Base-by-base conservation (phyloP, 164 flowering plant genomes). In the Annona squamosa region DNA sequence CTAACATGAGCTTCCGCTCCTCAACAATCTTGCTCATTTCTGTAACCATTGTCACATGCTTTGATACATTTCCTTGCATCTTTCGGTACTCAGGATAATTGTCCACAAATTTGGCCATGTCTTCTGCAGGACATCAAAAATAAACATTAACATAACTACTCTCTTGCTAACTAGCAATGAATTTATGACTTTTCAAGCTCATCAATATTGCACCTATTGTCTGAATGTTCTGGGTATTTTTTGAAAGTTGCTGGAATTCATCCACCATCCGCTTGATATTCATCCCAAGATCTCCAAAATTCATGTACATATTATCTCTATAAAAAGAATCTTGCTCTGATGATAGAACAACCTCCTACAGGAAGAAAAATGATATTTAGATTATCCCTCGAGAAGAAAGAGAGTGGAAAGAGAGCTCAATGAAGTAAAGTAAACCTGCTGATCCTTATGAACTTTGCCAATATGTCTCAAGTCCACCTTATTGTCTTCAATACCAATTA, bases 211-310 rank as follows among this genome's bases (percentile, higher is more conserved):
- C 65, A 93, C 99, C 99, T 81, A 95, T 84, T 56, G 99, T 95
- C 81, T 90, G 98, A 66, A 95, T 93, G 72, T 84, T 93, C 87
- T 95, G 98, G 84, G 91, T 93, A 79, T 97, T 95, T 79, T 88
- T 90, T 18, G 97, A 87, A 72, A 89, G 76, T 81, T 88, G 97
- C 83, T 95, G 99, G 79, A 95, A 95, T 5, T 95, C 99, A 86
- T 95, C 99, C 71, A 93, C 98, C 97, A 95, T 87, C 74, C 80
- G 79, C 84, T 95, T 93, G 71, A 95, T 95, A 78, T 89, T 93
- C 93, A 91, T 88, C 71, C 99, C 98, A 77, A 95, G 93, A 77
- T 95, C 98, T 79, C 99, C 99, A 87, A 95, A 95, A 79, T 95
- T 95, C 73, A 93, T 94, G 75, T 86, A 90, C 99, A 95, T 93